These are phyloP conservation scores for Trametes elegans DNA, from an alignment of 768 basidiomycete species.

Conservation along the genomic window DNA sequence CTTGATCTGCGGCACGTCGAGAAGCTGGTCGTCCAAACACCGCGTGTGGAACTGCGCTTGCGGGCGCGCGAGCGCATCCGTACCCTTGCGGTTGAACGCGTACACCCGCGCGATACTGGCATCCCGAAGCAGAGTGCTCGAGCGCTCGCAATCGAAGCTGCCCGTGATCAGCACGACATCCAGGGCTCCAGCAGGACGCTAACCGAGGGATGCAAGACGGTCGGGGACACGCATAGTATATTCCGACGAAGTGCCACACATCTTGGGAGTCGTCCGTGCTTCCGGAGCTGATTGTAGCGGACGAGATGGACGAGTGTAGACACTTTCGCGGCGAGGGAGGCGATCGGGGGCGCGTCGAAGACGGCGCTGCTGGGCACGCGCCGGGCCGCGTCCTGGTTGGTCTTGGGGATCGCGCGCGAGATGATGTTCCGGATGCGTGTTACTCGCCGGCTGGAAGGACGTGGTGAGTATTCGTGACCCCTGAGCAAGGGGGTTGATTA, in stretches of 20 bases:
- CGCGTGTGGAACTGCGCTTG: no score
- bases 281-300: slow-evolving; percentile 4
- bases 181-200: not conserved
- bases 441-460: slow-evolving; percentile 28
- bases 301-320: not conserved
- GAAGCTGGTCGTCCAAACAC: no score
- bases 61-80: slow-evolving; percentile 27
- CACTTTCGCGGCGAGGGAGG: slow-evolving; percentile 24
- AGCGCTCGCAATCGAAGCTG: slow-evolving; percentile 31
- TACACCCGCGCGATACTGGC: slow-evolving; percentile 24
- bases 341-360: slow-evolving; percentile 40
- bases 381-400: slow-evolving; percentile 15
- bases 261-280: not conserved
- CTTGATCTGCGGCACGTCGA: no score
- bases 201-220: not conserved
- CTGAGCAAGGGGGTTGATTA: no score
- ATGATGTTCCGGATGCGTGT: slow-evolving; percentile 35
- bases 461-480: no score
- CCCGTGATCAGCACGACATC: slow-evolving; percentile 34
- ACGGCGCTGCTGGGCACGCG: slow-evolving; percentile 34
- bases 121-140: no score
- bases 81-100: slow-evolving; percentile 26
- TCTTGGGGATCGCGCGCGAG: slow-evolving; percentile 27
- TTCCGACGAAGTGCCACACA: slow-evolving; percentile 8
- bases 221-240: slow-evolving; percentile 7